These are phyloP conservation scores for sunflower (Helianthus annuus) DNA, from an alignment of 129 eudicot species.

Conservation along the genomic window HanXRQr2.0-SUNRISE NC_035446.2:151313263-151313762, in stretches of 20 bases:
- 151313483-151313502: conserved; percentile 64
- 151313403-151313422: conserved; percentile 33
- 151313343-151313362: neutral
- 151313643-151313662: conserved; percentile 14
- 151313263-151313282: conserved; percentile 71
- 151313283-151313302: conserved; percentile 42
- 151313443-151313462: conserved; percentile 31
- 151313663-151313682: conserved; percentile 53
- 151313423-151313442: conserved; percentile 67
- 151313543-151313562: conserved; percentile 1
- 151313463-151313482: conserved; percentile 46
- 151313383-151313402: neutral
- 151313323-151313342: conserved; percentile 44
- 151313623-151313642: neutral
- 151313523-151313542: neutral
- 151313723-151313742: neutral
- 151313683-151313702: conserved; percentile 43
- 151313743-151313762: conserved; percentile 19
- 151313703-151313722: conserved; percentile 62
- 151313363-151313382: neutral
- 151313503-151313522: conserved; percentile 67
- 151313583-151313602: conserved; percentile 4
- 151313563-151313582: neutral
- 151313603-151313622: neutral
- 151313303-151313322: conserved; percentile 48